Evolutionary conservation across 1,284 basidiomycete genomes (phyloP).

Genomic region (Schizophyllum amplum): DNA sequence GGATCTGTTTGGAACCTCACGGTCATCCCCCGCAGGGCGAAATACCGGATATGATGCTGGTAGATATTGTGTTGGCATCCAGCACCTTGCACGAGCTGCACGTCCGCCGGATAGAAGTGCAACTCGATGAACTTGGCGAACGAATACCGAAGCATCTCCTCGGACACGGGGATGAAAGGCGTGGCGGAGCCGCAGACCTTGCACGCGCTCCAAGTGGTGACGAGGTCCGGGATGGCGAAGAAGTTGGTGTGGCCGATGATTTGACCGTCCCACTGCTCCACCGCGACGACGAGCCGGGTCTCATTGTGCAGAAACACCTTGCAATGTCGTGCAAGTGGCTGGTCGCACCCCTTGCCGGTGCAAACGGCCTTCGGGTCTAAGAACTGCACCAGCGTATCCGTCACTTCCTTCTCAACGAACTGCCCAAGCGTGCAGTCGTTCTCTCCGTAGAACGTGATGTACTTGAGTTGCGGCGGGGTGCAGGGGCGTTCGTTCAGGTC

Average conservation of each 20-base stretch:
- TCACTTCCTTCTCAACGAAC: conserved; percentile 78
- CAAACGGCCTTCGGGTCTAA: conserved; percentile 72
- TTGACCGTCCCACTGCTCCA: conserved; percentile 81
- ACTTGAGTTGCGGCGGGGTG: conserved; percentile 59
- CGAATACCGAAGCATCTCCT: conserved; percentile 91
- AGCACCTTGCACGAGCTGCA: conserved; percentile 73
- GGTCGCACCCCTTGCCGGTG: conserved; percentile 75
- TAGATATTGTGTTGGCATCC: conserved; percentile 94
- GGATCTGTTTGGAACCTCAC: conserved; percentile 88
- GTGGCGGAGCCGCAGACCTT: conserved; percentile 75
- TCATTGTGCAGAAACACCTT: conserved; percentile 87
- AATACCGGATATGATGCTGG: conserved; percentile 89
- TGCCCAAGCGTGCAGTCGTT: conserved; percentile 91
- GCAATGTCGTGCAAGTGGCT: conserved; percentile 79
- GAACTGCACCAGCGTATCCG: conserved; percentile 62
- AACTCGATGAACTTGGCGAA: conserved; percentile 91
- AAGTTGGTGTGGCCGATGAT: conserved; percentile 49
- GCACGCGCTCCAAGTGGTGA: conserved; percentile 93
- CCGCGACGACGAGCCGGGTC: conserved; percentile 75
- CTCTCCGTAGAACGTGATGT: conserved; percentile 87
- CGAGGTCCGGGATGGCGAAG: conserved; percentile 56
- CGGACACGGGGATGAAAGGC: conserved; percentile 84
- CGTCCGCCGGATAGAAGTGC: conserved; percentile 84
- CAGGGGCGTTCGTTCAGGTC: conserved; percentile 51
- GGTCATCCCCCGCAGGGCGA: conserved; percentile 78